Evolutionary conservation across 2,329 filamentous ascomycete genomes (phyloP), one percentile per base, ranked within the genome.

Genomic region (Mycogone perniciosa): DNA sequence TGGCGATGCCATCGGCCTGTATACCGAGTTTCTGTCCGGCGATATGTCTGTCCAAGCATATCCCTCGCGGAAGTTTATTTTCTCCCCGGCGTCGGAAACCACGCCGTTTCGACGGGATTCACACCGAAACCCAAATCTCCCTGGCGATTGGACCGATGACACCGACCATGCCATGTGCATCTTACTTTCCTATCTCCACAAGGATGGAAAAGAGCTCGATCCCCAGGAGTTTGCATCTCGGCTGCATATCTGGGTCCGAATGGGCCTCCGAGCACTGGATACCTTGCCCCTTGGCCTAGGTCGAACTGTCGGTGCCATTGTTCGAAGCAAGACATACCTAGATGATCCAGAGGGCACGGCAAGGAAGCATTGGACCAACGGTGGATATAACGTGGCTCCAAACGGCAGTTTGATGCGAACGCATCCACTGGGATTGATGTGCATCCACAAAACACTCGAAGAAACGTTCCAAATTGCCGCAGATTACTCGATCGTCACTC

Each of bases 401-500:
- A 80, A 80, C 48, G 76, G 76, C 2, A 76, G 72, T 40, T 56
- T 79, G 9, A 79, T 79, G 76, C 60, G 76, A 7, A 79, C 75
- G 7, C 75, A 79, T 50, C 72, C 74, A 0, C 61, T 79, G 10
- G 76, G 75, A 0, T 57, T 78, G 5, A 72, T 79, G 52, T 74
- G 72, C 40, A 49, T 77, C 7, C 59, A 60, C 33, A 62, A 68
- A 43, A 63, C 57, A 1, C 62, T 74, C 7, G 66, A 70, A 6
- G 69, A 74, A 57, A 70, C 71, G 0, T 79, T 76, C 54, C 60
- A 65, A 20, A 44, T 71, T 0, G 74, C 75, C 0, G 67, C 70
- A 6, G 61, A 62, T 1, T 67, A 73, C 29, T 74, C 72, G 2
- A 57, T 65, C 26, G 69, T 73, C 2, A 79, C 76, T 10, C 76